phyloP scores from a whole-genome alignment of 2,329 filamentous ascomycete genomes.

The Calonectria hawksworthii region DNA sequence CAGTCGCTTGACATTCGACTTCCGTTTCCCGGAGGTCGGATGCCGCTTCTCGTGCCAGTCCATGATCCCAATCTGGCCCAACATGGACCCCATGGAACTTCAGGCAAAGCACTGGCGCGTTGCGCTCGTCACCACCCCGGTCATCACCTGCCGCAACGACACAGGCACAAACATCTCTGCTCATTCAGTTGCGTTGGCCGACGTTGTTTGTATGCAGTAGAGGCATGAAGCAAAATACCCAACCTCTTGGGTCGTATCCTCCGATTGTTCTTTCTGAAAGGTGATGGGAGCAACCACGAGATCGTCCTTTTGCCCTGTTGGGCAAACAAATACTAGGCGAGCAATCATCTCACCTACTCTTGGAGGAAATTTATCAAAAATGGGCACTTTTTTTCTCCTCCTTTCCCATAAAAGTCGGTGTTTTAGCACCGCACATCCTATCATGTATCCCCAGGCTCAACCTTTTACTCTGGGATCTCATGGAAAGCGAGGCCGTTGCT shows the following conservation, averaged over 20 bases:
- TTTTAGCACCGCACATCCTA: not conserved
- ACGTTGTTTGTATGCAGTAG: slow-evolving; percentile 65
- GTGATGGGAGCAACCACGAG: not conserved
- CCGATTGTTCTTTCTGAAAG: not conserved
- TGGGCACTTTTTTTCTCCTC: not conserved
- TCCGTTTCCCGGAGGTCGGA: slow-evolving; percentile 65
- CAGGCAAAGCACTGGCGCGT: slow-evolving; percentile 66
- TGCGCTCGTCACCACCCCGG: slow-evolving; percentile 67
- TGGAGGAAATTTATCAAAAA: not conserved
- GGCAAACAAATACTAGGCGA: not conserved
- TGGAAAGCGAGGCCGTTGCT: not conserved
- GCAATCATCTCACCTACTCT: not conserved
- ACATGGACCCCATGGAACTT: slow-evolving; percentile 56
- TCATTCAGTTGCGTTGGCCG: slow-evolving; percentile 60
- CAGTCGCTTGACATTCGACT: slow-evolving; percentile 59
- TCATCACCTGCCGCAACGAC: slow-evolving; percentile 68
- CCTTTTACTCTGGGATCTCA: not conserved
- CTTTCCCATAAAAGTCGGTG: too few relatives aligned
- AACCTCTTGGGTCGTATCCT: not conserved
- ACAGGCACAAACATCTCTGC: slow-evolving; percentile 59
- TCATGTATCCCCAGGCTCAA: not conserved
- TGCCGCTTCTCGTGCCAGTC: slow-evolving; percentile 62
- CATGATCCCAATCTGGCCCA: slow-evolving; percentile 63
- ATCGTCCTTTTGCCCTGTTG: not conserved
- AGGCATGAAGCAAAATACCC: not conserved